phyloP scores from a whole-genome alignment of 345 rosid species.

The Heritiera fomes region DNA sequence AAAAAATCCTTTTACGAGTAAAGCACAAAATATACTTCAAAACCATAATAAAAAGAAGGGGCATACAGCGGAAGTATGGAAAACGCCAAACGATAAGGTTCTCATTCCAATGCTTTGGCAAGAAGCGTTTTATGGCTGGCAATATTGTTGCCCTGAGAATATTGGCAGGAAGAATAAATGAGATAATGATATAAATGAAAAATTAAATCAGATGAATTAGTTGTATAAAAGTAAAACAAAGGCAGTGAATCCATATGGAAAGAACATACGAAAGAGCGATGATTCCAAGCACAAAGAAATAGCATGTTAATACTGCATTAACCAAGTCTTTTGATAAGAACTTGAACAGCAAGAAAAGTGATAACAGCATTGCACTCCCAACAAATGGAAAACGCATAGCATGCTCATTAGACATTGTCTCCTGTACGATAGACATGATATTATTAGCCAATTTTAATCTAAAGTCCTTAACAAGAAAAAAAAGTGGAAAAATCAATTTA shows the following conservation, averaged over 20 bases:
- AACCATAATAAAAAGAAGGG: background rate
- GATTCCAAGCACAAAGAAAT: constrained; percentile 92
- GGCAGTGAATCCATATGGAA: constrained; percentile 18
- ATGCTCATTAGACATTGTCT: constrained; percentile 95
- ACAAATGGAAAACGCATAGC: constrained; percentile 99
- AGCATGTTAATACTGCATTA: constrained; percentile 88
- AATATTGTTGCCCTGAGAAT: constrained; percentile 81
- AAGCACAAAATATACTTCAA: background rate
- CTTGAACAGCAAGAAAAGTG: constrained; percentile 93
- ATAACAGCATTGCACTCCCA: constrained; percentile 96
- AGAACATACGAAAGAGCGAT: constrained; percentile 92
- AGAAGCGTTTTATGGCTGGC: constrained; percentile 69
- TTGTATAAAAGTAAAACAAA: background rate
- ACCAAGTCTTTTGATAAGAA: constrained; percentile 95
- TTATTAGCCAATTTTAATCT: background rate
- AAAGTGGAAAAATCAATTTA: background rate
- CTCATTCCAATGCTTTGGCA: constrained; percentile 88
- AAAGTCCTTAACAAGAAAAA: background rate
- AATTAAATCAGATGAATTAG: background rate
- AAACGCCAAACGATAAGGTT: constrained; percentile 68
- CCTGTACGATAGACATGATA: constrained; percentile 44
- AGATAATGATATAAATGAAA: constrained; percentile 14
- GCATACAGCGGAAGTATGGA: constrained; percentile 83
- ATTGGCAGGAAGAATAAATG: constrained; percentile 17
- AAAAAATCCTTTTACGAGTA: background rate